Evolutionary conservation across 495 filamentous ascomycete genomes (phyloP).

Genomic region (Oidiodendron maius): DNA sequence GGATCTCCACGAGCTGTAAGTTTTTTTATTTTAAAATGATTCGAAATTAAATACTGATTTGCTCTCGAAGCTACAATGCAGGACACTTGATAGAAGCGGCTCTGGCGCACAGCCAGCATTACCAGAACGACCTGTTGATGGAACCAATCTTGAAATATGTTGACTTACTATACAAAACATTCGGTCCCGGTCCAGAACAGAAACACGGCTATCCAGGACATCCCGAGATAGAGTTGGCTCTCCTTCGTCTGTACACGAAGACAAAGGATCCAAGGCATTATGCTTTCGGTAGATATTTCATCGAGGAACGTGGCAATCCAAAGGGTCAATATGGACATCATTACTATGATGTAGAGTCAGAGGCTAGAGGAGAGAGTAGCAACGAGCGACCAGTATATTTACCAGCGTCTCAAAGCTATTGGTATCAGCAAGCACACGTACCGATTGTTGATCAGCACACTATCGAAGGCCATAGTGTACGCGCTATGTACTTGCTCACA

Average conservation of each 20-base stretch:
- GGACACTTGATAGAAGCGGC: conserved; percentile 58
- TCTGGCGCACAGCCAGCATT: conserved; percentile 43
- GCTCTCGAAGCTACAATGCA: conserved; percentile 42
- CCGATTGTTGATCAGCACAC: conserved; percentile 49
- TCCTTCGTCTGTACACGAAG: conserved; percentile 45
- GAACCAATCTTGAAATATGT: conserved; percentile 49
- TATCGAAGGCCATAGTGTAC: conserved; percentile 54
- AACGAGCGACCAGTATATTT: conserved; percentile 38
- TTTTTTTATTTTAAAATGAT: conserved; percentile 6
- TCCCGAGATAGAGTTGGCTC: conserved; percentile 53
- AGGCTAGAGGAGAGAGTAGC: conserved; percentile 42
- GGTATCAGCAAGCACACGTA: conserved; percentile 49
- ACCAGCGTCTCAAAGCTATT: conserved; percentile 24
- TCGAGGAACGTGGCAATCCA: conserved; percentile 50
- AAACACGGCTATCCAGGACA: conserved; percentile 55
- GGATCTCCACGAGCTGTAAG: conserved; percentile 56
- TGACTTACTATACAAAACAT: conserved; percentile 40
- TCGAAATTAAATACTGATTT: neutral
- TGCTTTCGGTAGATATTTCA: conserved; percentile 47
- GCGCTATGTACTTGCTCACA: conserved; percentile 48
- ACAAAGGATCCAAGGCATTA: conserved; percentile 41
- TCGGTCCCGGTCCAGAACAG: conserved; percentile 43
- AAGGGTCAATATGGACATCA: conserved; percentile 38
- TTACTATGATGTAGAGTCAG: conserved; percentile 48
- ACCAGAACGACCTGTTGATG: conserved; percentile 43